Evolutionary conservation across 768 basidiomycete genomes (phyloP).

Genomic region (Russula brevipes): DNA sequence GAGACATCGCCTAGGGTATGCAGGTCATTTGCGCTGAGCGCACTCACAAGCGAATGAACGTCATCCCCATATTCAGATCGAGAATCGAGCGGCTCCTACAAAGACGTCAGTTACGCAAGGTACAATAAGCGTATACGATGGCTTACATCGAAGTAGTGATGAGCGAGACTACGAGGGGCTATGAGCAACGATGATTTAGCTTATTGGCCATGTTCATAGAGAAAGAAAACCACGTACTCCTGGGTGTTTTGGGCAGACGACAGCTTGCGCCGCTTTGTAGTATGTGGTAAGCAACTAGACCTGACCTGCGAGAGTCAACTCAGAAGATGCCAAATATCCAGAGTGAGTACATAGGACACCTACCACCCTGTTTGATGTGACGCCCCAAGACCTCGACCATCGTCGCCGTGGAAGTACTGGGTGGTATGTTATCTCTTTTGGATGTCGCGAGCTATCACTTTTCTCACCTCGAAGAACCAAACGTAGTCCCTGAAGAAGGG

Average conservation of each 20-base stretch:
- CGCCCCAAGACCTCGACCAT: conserved; percentile 88
- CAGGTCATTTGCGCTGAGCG: conserved; percentile 50
- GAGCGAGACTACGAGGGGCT: conserved; percentile 83
- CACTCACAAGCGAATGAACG: conserved; percentile 54
- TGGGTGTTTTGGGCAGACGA: conserved; percentile 88
- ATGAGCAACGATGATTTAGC: conserved; percentile 18
- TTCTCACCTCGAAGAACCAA: conserved; percentile 82
- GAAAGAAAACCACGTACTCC: conserved; percentile 52
- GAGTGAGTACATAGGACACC: conserved; percentile 26
- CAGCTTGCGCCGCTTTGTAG: conserved; percentile 86
- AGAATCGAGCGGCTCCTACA: conserved; percentile 67
- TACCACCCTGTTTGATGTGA: conserved; percentile 99
- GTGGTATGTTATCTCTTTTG: not conserved
- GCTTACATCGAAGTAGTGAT: conserved; percentile 92
- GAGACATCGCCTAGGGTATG: conserved; percentile 64
- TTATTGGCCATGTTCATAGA: not conserved
- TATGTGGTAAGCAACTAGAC: conserved; percentile 86
- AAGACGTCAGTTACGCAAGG: conserved; percentile 9
- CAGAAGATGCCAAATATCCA: not conserved
- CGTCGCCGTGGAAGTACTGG: conserved; percentile 94
- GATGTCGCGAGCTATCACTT: not conserved
- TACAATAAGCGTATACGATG: conserved; percentile 4
- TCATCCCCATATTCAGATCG: conserved; percentile 74
- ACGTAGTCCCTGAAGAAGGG: conserved; percentile 97
- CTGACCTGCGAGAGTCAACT: conserved; percentile 52